Conservation (phyloP, 108 stramenopile genomes). For the Discostella stelligeroides region DNA sequence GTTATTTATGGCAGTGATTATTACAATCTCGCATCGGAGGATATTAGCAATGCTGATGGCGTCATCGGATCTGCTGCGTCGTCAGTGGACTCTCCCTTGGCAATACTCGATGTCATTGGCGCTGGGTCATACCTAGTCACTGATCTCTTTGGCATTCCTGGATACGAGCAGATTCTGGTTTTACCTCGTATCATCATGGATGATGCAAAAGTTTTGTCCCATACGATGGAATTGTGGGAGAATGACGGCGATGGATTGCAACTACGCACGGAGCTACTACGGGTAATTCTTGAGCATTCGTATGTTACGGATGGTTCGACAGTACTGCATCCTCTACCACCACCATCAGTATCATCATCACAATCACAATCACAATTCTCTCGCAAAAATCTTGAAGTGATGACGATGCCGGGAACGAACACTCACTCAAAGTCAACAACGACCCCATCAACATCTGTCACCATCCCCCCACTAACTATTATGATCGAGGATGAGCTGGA, state of each 20-base stretch:
- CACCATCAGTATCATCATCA: neutral
- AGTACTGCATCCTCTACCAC: conserved; percentile 15
- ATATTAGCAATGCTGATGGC: neutral
- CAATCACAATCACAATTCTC: neutral
- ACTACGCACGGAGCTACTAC: conserved; percentile 17
- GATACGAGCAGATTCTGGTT: conserved; percentile 7
- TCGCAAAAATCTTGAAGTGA: neutral
- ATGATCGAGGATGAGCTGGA: neutral
- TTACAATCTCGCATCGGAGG: neutral
- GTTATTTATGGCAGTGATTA: conserved; percentile 5
- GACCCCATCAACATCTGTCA: neutral
- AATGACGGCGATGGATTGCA: neutral
- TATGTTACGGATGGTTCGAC: conserved; percentile 40
- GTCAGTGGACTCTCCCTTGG: neutral
- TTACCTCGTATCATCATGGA: neutral
- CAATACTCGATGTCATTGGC: conserved; percentile 16
- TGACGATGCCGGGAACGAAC: neutral
- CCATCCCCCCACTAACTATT: neutral
- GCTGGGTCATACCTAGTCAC: conserved; percentile 44
- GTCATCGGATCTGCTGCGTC: neutral
- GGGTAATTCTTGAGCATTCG: conserved; percentile 25
- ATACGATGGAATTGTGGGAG: neutral
- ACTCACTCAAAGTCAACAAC: neutral
- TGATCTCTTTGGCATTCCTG: conserved; percentile 36
- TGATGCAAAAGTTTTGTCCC: neutral